Conservation (phyloP, 495 filamentous ascomycete genomes). For the Podospora pseudoanserina region DNA sequence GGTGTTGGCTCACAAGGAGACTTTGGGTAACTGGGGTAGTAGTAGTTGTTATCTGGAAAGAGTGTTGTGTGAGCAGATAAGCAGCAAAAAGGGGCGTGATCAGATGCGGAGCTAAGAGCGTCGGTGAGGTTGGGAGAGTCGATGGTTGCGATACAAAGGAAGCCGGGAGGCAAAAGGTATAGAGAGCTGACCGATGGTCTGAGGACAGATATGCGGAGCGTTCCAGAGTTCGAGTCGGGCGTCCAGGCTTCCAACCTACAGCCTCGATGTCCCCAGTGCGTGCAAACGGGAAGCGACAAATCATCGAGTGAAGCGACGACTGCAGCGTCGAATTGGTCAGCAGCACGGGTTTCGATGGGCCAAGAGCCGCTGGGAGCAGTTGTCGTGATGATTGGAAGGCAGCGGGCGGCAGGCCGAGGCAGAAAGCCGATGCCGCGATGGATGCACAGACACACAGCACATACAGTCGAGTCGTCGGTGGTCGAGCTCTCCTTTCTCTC, state of each 20-base stretch:
- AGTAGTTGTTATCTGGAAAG: slow-evolving; percentile 16
- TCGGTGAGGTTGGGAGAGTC: neutral
- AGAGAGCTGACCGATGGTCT: slow-evolving; percentile 22
- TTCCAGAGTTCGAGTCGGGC: slow-evolving; percentile 8
- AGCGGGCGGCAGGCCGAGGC: slow-evolving; percentile 21
- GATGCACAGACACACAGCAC: slow-evolving; percentile 8
- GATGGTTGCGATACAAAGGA: slow-evolving; percentile 9
- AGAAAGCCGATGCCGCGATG: slow-evolving; percentile 24
- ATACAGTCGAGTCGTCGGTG: neutral
- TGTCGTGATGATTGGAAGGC: slow-evolving; percentile 20
- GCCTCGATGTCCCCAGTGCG: slow-evolving; percentile 13
- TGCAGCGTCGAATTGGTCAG: slow-evolving; percentile 14
- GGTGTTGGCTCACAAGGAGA: slow-evolving; percentile 20
- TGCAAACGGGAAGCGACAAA: slow-evolving; percentile 14
- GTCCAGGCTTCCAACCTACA: slow-evolving; percentile 15
- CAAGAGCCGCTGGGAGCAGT: slow-evolving; percentile 15
- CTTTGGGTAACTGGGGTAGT: slow-evolving; percentile 9
- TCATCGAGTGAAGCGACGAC: slow-evolving; percentile 14
- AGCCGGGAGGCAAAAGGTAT: slow-evolving; percentile 9
- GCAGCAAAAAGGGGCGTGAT: neutral
- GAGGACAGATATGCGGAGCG: slow-evolving; percentile 35
- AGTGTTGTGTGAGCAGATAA: slow-evolving; percentile 16
- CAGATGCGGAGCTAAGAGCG: neutral
- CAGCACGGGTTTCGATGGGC: slow-evolving; percentile 12
- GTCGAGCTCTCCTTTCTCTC: neutral